phyloP scores from a whole-genome alignment of 495 filamentous ascomycete species.

The Penicillium flavigenum region DNA sequence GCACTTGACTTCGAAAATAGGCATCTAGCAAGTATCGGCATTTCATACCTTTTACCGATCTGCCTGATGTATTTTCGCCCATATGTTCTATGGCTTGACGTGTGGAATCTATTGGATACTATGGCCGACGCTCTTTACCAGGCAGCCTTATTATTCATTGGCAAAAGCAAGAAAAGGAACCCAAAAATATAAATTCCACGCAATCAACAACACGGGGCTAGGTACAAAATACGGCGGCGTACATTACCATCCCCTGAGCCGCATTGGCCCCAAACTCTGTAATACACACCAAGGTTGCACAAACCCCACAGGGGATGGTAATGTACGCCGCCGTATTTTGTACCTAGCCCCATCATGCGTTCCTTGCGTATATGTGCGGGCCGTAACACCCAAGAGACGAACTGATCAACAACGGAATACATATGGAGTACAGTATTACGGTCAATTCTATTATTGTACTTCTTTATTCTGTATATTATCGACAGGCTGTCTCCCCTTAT shows the following conservation, averaged over 20 bases:
- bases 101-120: not conserved
- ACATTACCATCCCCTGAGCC: slow-evolving; percentile 1
- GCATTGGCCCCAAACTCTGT: slow-evolving; percentile 7
- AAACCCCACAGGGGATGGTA: no score
- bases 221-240: not conserved
- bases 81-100: not conserved
- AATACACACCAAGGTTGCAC: not conserved
- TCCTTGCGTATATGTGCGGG: slow-evolving; percentile 21
- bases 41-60: not conserved
- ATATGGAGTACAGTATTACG: not conserved
- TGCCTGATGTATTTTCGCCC: not conserved
- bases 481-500: not conserved
- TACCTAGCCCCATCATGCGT: no score
- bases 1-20: not conserved
- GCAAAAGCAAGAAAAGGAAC: not conserved
- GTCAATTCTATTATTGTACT: not conserved
- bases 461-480: not conserved
- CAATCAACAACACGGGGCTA: not conserved
- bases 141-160: slow-evolving; percentile 1
- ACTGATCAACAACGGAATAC: slow-evolving; percentile 2
- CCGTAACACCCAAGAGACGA: slow-evolving; percentile 7
- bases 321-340: no score
- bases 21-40: not conserved
- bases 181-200: slow-evolving; percentile 1
- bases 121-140: not conserved